Evolutionary conservation across 768 basidiomycete genomes (phyloP).

Genomic region (Phlegmacium glaucopus): DNA sequence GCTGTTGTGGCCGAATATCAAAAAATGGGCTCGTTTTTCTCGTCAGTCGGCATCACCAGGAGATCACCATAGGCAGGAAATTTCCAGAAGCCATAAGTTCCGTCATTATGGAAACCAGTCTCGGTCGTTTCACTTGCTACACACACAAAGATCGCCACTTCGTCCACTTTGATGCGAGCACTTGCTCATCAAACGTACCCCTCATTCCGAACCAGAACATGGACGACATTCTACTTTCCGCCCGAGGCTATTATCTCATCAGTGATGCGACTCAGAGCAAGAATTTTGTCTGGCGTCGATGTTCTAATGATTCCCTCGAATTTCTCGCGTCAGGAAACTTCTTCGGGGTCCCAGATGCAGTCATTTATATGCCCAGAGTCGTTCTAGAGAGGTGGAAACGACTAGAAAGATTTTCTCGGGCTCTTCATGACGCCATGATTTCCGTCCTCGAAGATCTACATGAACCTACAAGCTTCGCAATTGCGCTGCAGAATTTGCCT

Average conservation of each 20-base stretch:
- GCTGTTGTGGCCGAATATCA: too few species aligned
- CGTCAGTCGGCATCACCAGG: too few species aligned
- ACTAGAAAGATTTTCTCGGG: constrained; percentile 2
- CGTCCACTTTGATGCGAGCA: constrained; percentile 9
- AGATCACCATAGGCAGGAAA: too few species aligned
- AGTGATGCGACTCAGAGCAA: neutral
- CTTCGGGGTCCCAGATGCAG: constrained; percentile 6
- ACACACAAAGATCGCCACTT: constrained; percentile 7
- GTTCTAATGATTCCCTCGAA: constrained; percentile 1
- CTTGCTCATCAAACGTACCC: constrained; percentile 4
- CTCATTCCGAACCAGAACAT: constrained; percentile 6
- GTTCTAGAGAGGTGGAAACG: constrained; percentile 6
- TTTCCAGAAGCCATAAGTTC: too few species aligned
- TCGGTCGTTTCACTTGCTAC: neutral
- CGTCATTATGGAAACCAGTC: too few species aligned
- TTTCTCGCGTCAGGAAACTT: constrained; percentile 2
- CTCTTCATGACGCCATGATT: constrained; percentile 2
- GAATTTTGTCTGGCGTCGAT: neutral
- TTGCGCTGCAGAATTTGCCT: constrained; percentile 4
- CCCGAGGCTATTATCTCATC: constrained; percentile 6
- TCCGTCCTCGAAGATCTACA: constrained; percentile 1
- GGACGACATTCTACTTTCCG: constrained; percentile 4
- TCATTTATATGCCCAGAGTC: constrained; percentile 7
- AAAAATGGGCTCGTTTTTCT: too few species aligned
- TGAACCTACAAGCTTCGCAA: constrained; percentile 6